These are phyloP conservation scores for Colletotrichum tanaceti DNA, from an alignment of 2,329 filamentous ascomycete genomes.

Conservation along the genomic window DNA sequence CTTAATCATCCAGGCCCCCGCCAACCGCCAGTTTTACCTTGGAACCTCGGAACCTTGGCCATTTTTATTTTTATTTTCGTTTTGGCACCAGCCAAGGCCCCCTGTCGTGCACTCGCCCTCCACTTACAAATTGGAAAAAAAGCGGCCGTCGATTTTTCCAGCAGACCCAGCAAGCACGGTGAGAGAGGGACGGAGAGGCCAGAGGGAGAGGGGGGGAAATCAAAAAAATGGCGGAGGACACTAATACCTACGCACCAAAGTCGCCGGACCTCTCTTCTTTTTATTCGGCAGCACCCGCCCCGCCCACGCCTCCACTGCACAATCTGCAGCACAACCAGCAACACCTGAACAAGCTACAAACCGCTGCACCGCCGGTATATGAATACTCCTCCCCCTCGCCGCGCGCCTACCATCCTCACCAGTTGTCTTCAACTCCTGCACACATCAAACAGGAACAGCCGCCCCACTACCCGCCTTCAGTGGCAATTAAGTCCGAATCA, in stretches of 20 bases:
- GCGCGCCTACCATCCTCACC: constrained; percentile 38
- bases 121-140: constrained; percentile 29
- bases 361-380: constrained; percentile 39
- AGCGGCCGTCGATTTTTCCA: constrained; percentile 36
- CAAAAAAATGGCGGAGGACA: constrained; percentile 60
- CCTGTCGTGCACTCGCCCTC: constrained; percentile 24
- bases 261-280: constrained; percentile 70
- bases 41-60: constrained; percentile 5
- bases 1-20: constrained; percentile 37
- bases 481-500: constrained; percentile 38
- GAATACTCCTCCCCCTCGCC: constrained; percentile 39
- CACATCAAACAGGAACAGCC: constrained; percentile 41
- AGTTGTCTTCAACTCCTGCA: constrained; percentile 39
- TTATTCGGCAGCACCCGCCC: constrained; percentile 53
- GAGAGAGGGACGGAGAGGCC: constrained; percentile 5
- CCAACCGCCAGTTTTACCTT: constrained; percentile 18
- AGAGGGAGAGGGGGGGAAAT: constrained; percentile 8
- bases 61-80: not conserved
- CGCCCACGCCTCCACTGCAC: constrained; percentile 46
- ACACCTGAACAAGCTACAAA: constrained; percentile 31
- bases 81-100: constrained; percentile 25
- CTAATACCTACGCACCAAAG: constrained; percentile 65
- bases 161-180: constrained; percentile 20
- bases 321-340: constrained; percentile 45
- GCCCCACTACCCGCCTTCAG: constrained; percentile 41